Evolutionary conservation across 768 basidiomycete genomes (phyloP).

Genomic region (Leccinum boreale): DNA sequence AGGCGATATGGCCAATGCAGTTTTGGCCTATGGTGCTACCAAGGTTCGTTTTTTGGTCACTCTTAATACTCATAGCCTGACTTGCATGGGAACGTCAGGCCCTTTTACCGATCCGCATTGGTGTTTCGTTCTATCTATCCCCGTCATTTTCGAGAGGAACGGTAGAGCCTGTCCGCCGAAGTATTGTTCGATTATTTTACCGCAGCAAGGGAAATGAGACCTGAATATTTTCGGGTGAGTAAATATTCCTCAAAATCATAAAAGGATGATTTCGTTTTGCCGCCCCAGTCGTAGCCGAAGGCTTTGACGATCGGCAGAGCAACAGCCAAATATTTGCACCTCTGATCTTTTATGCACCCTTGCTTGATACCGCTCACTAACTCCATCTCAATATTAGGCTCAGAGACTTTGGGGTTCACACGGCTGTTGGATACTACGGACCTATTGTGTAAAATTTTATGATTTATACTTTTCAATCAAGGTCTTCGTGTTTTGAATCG

Average conservation of each 20-base stretch:
- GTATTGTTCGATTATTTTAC: slow-evolving; percentile 19
- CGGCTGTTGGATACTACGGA: neutral
- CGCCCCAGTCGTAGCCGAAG: slow-evolving; percentile 70
- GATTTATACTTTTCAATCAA: slow-evolving; percentile 44
- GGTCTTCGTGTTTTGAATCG: slow-evolving; percentile 58
- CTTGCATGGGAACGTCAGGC: slow-evolving; percentile 44
- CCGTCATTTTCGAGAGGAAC: slow-evolving; percentile 67
- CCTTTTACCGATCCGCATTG: slow-evolving; percentile 69
- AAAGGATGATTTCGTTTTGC: slow-evolving; percentile 62
- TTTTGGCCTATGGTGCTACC: slow-evolving; percentile 75
- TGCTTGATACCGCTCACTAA: slow-evolving; percentile 9
- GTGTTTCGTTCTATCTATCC: slow-evolving; percentile 65
- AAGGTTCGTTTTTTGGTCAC: slow-evolving; percentile 50
- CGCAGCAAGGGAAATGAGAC: neutral
- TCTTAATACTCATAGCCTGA: neutral
- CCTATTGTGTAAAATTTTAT: neutral
- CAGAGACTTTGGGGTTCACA: slow-evolving; percentile 1
- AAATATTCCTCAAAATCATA: neutral
- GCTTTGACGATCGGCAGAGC: slow-evolving; percentile 67
- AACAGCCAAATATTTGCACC: slow-evolving; percentile 66
- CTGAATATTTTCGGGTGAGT: slow-evolving; percentile 29
- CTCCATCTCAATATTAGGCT: neutral
- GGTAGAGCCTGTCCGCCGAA: slow-evolving; percentile 57
- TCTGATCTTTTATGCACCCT: slow-evolving; percentile 40
- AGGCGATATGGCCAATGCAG: slow-evolving; percentile 77